Conservation (phyloP, 2,329 filamentous ascomycete species). For the Epichloe festucae region DNA sequence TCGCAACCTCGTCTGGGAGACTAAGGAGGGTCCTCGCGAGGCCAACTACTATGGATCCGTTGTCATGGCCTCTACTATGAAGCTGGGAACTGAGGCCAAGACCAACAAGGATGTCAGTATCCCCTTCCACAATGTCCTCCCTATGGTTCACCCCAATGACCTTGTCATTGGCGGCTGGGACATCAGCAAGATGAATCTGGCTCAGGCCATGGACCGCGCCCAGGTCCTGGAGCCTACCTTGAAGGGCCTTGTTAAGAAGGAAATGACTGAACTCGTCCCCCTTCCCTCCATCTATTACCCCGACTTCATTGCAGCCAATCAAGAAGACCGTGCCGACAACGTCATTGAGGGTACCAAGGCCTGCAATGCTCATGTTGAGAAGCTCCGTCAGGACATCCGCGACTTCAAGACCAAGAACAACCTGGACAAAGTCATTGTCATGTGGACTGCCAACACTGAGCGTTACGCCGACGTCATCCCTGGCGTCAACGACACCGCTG, state of each 20-base stretch:
- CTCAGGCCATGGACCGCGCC: slow-evolving; percentile 88
- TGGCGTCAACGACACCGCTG: slow-evolving; percentile 92
- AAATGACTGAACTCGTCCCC: slow-evolving; percentile 80
- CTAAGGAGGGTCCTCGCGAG: slow-evolving; percentile 69
- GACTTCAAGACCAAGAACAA: slow-evolving; percentile 78
- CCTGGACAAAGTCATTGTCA: slow-evolving; percentile 91
- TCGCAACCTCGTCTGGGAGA: slow-evolving; percentile 77
- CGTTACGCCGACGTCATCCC: slow-evolving; percentile 79
- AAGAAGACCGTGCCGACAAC: slow-evolving; percentile 93
- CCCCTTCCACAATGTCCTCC: slow-evolving; percentile 84
- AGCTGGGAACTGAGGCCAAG: slow-evolving; percentile 78
- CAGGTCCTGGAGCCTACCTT: slow-evolving; percentile 90
- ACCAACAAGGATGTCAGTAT: slow-evolving; percentile 88
- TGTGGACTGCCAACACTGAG: slow-evolving; percentile 99
- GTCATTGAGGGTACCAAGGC: slow-evolving; percentile 73
- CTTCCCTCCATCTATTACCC: slow-evolving; percentile 96
- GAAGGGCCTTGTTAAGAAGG: slow-evolving; percentile 80
- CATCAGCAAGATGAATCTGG: slow-evolving; percentile 81
- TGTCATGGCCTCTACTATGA: slow-evolving; percentile 93
- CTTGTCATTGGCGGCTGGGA: slow-evolving; percentile 95
- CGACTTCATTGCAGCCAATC: slow-evolving; percentile 98
- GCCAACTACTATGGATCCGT: slow-evolving; percentile 98
- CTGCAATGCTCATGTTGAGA: slow-evolving; percentile 75
- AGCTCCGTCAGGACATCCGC: slow-evolving; percentile 85
- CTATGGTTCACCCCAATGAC: slow-evolving; percentile 96